Base-by-base conservation (phyloP, 306 rosid species). In the Acacia acuminata region DNA sequence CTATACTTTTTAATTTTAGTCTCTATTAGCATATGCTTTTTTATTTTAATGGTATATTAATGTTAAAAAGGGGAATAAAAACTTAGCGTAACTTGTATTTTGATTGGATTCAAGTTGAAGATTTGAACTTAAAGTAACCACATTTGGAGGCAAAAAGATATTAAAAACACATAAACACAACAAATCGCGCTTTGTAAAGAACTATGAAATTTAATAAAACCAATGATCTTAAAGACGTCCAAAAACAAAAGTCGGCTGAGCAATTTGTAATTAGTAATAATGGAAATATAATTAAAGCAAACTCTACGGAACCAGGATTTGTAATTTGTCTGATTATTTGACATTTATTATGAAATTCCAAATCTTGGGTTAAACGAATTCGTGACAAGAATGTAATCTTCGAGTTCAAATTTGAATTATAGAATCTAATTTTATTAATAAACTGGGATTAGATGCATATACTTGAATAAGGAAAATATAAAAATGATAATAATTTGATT, bases 81-180 rank as follows among this genome's bases (percentile, higher is more conserved):
- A 64, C 67, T 64, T 75, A 42, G 61, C 15, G 19, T 17, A 16
- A 53, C 42, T 34, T 56, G 60, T 19, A 45, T 34, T 51, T 50
- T 20, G 5, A 20, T 56, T 78, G 16, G 75, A 22, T 67, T 68
- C 53, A 67, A 61, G 61, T 80, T 71, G 77, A 80, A 80, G 58
- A 27, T 71, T 80, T 80, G 83, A 80, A 80, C 63, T 71, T 60
- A 43, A 80, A 44, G 73, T 5, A 47, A 69, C 38, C 65, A 22
- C 4, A 45, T 68, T 79, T 69, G 82, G 82, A 79, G 82, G 82
- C 82, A 61, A 77, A 77, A 77, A 42, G 71, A 24, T 20, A 15
- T 8, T 40, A 15, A 43, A 60, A 22, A 25, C 43, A 17, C 19
- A 60, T 25, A 4, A 32, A 58, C 36, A 14, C 70, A 56, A 58